A percentile compares a stretch with the other conserved stretches of the same genome.
Evolutionary conservation across 768 basidiomycete genomes (phyloP).

Genomic region (Pleurotus pulmonarius): DNA sequence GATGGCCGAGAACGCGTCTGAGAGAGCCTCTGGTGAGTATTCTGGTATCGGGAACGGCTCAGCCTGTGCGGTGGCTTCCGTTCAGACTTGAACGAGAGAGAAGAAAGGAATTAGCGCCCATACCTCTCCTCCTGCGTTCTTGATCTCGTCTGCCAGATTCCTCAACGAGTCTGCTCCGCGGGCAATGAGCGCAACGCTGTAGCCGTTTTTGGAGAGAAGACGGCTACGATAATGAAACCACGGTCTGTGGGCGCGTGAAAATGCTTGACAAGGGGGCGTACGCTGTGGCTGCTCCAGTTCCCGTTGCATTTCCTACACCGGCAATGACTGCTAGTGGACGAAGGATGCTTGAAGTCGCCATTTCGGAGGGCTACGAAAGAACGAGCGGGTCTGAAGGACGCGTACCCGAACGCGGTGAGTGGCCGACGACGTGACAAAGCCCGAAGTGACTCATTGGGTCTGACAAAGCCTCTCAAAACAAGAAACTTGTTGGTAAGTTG

Average conservation of each 20-base stretch:
- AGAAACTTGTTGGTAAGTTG: too few species aligned
- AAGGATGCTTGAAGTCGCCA: neutral
- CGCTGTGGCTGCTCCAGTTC: slow-evolving; percentile 60
- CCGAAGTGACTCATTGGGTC: too few species aligned
- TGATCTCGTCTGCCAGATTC: slow-evolving; percentile 52
- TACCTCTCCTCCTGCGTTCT: slow-evolving; percentile 55
- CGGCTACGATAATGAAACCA: slow-evolving; percentile 34
- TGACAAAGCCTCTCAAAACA: too few species aligned
- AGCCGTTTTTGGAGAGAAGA: slow-evolving; percentile 58
- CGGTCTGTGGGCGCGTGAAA: neutral
- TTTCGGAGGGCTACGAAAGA: too few species aligned
- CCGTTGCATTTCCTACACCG: slow-evolving; percentile 45
- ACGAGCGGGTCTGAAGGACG: too few species aligned
- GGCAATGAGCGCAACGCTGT: slow-evolving; percentile 64
- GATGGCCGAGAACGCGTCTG: slow-evolving; percentile 43
- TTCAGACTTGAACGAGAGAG: too few species aligned
- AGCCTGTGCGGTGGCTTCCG: slow-evolving; percentile 35
- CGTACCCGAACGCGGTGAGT: too few species aligned
- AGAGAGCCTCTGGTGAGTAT: slow-evolving; percentile 49
- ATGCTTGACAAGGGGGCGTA: slow-evolving; percentile 26
- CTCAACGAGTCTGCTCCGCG: slow-evolving; percentile 51
- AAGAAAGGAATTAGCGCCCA: slow-evolving; percentile 2
- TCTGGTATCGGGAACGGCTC: slow-evolving; percentile 49
- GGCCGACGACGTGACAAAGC: too few species aligned
- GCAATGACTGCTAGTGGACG: slow-evolving; percentile 11